These are phyloP conservation scores for Kitagawia praeruptora DNA, from an alignment of 129 eudicot genomes.

Conservation along the genomic window DNA sequence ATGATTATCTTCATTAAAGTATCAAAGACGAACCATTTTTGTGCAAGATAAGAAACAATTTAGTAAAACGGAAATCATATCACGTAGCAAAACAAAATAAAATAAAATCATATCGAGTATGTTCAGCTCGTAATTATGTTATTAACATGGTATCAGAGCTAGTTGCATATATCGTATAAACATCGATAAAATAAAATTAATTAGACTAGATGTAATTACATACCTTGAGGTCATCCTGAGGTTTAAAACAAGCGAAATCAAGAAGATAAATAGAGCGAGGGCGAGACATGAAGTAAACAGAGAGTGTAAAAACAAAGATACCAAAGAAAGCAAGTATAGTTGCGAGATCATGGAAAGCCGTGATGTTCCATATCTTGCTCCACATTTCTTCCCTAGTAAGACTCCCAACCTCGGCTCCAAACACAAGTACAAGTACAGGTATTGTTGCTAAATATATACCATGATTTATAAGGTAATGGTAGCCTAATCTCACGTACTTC, in stretches of 20 bases:
- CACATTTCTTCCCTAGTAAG: constrained; percentile 70
- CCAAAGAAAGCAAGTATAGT: constrained; percentile 67
- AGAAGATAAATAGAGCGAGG: constrained; percentile 73
- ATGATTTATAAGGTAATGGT: constrained; percentile 78
- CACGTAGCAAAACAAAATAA: too few species aligned
- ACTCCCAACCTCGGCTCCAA: constrained; percentile 78
- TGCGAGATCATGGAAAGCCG: constrained; percentile 60
- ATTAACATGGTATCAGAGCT: background rate
- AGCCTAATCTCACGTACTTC: constrained; percentile 82
- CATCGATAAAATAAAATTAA: background rate
- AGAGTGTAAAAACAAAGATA: constrained; percentile 58
- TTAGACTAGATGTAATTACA: background rate
- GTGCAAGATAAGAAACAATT: background rate
- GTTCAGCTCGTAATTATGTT: too few species aligned
- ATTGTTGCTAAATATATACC: constrained; percentile 72
- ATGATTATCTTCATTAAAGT: background rate
- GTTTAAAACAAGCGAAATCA: constrained; percentile 90
- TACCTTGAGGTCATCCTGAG: constrained; percentile 84
- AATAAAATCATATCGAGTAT: background rate
- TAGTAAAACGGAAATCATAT: background rate
- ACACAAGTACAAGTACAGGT: constrained; percentile 58
- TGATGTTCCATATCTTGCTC: constrained; percentile 64
- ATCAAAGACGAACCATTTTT: background rate
- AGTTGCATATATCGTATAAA: background rate
- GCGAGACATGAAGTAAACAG: constrained; percentile 75